Percentiles rank a stretch among this genome's conserved stretches.
Evolutionary conservation across 345 rosid species (phyloP).

Genomic region (Draba incana): DNA sequence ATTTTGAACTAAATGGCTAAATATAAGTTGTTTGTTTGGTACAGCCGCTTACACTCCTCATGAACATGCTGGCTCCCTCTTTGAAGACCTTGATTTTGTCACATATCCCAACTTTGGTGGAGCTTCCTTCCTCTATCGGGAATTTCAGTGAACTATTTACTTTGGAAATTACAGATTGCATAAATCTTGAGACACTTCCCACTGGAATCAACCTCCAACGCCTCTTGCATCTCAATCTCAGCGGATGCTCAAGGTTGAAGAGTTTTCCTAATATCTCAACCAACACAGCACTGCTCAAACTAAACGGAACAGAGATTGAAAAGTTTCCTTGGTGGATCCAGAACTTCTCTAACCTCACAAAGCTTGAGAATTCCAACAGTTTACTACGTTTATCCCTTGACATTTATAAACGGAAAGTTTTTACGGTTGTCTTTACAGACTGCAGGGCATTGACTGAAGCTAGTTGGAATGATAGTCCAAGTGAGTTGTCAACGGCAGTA

Average conservation of each 20-base stretch:
- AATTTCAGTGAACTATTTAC: neutral
- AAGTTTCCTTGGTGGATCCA: constrained; percentile 25
- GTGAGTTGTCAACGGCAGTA: neutral
- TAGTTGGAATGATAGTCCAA: neutral
- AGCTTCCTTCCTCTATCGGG: constrained; percentile 5
- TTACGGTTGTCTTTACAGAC: neutral
- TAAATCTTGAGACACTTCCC: neutral
- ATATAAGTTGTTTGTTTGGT: neutral
- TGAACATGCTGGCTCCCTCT: constrained; percentile 12
- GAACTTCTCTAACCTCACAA: neutral
- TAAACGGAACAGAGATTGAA: neutral
- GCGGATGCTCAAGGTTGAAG: constrained; percentile 11
- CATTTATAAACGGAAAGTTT: neutral
- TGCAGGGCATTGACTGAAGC: neutral
- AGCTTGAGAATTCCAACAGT: neutral
- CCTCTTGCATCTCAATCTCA: neutral
- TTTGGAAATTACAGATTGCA: constrained; percentile 12
- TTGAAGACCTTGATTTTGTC: neutral
- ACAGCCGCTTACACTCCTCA: constrained; percentile 33
- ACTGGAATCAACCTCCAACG: neutral
- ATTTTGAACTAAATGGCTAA: too few relatives aligned
- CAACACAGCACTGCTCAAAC: neutral
- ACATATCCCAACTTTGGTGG: constrained; percentile 21
- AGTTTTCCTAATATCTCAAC: constrained; percentile 30
- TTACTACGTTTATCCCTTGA: neutral